Conservation (phyloP, 2,329 filamentous ascomycete species). For the Sclerotinia nivalis region DNA sequence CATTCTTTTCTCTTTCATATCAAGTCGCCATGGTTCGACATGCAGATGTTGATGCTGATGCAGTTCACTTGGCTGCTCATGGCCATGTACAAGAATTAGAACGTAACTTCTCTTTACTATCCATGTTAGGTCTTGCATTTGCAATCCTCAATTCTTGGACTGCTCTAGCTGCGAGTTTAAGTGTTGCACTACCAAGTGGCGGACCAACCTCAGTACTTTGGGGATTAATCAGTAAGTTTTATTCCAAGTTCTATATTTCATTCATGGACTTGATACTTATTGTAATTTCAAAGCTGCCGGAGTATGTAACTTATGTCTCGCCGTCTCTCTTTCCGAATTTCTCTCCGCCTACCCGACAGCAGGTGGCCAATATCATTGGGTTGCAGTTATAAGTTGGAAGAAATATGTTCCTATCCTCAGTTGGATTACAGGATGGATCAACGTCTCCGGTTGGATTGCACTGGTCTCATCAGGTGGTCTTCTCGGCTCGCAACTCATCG, state of each 20-base stretch:
- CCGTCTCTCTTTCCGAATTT: slow-evolving; percentile 59
- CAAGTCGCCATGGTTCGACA: slow-evolving; percentile 9
- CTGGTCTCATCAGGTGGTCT: slow-evolving; percentile 56
- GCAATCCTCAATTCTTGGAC: slow-evolving; percentile 60
- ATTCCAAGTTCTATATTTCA: slow-evolving; percentile 45
- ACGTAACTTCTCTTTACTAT: slow-evolving; percentile 55
- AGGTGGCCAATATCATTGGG: slow-evolving; percentile 59
- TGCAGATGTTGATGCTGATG: slow-evolving; percentile 27
- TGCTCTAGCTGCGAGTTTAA: slow-evolving; percentile 48
- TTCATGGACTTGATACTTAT: background rate
- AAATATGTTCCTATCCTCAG: slow-evolving; percentile 46
- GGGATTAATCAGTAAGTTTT: slow-evolving; percentile 54
- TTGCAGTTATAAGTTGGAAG: slow-evolving; percentile 55
- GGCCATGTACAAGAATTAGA: slow-evolving; percentile 53
- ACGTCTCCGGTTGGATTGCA: slow-evolving; percentile 46
- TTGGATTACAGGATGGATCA: slow-evolving; percentile 52
- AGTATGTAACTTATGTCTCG: slow-evolving; percentile 53
- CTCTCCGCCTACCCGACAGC: slow-evolving; percentile 57
- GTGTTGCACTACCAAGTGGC: slow-evolving; percentile 65
- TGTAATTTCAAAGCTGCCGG: slow-evolving; percentile 47
- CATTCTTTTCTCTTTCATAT: background rate
- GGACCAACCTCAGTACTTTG: slow-evolving; percentile 72
- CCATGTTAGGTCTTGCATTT: slow-evolving; percentile 61
- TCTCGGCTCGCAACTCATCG: slow-evolving; percentile 54
- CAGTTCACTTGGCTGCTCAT: slow-evolving; percentile 52